Percentiles rank a stretch among this genome's conserved stretches.
phyloP scores from a whole-genome alignment of 176 grass and related monocot genomes.

The Alloteropsis semialata region DNA sequence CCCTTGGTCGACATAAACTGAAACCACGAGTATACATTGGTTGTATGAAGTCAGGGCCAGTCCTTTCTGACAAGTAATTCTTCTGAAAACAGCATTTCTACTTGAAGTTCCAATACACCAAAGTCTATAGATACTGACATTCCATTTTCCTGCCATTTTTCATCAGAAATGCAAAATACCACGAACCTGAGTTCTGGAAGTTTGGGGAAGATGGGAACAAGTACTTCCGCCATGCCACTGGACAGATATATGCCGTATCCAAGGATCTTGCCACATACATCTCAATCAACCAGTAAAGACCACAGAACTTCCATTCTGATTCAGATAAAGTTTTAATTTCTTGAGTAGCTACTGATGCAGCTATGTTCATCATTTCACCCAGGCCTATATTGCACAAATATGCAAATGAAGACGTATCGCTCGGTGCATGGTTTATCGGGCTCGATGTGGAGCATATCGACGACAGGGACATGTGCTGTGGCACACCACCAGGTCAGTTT shows the following conservation, averaged over 20 bases:
- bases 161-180: slow-evolving; percentile 73
- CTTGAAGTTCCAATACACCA: not conserved
- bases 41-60: slow-evolving; percentile 96
- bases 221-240: slow-evolving; percentile 82
- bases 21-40: slow-evolving; percentile 95
- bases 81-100: slow-evolving; percentile 24
- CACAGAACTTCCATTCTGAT: not conserved
- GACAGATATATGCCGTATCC: slow-evolving; percentile 85
- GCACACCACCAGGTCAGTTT: slow-evolving; percentile 71
- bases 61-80: slow-evolving; percentile 84
- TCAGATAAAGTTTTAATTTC: not conserved
- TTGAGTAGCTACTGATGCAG: slow-evolving; percentile 15
- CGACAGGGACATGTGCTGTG: slow-evolving; percentile 83
- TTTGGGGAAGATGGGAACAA: slow-evolving; percentile 96
- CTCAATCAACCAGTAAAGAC: slow-evolving; percentile 91
- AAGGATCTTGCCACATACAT: slow-evolving; percentile 94
- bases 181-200: slow-evolving; percentile 91
- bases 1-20: slow-evolving; percentile 77
- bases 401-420: slow-evolving; percentile 83
- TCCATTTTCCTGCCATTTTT: not conserved
- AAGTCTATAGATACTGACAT: not conserved
- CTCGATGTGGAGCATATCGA: slow-evolving; percentile 92
- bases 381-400: slow-evolving; percentile 92
- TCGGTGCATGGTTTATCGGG: slow-evolving; percentile 92
- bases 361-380: not conserved